Conservation (phyloP, 2,329 filamentous ascomycete species). For the Aureobasidium sp. region DNA sequence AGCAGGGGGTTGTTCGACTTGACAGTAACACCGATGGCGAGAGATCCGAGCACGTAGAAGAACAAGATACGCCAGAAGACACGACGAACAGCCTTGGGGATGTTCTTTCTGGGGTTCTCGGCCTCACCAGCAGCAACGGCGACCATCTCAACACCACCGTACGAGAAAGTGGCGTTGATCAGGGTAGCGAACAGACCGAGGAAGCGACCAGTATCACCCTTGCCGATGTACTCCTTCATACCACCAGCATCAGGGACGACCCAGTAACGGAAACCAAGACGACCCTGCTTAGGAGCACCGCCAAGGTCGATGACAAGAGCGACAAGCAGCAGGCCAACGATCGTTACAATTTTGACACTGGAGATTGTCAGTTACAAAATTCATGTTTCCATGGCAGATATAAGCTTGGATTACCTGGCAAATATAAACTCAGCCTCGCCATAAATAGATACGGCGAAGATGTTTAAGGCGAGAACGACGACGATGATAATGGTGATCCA, state of each 20-base stretch:
- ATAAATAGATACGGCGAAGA: conserved; percentile 45
- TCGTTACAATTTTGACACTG: conserved; percentile 41
- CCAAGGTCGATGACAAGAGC: conserved; percentile 54
- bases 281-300: conserved; percentile 49
- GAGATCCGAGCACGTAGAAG: conserved; percentile 50
- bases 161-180: conserved; percentile 42
- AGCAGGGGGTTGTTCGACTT: conserved; percentile 46
- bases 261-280: conserved; percentile 64
- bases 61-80: conserved; percentile 49
- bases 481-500: conserved; percentile 52
- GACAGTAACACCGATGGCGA: conserved; percentile 54
- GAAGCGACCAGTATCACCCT: conserved; percentile 52
- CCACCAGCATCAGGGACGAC: neutral
- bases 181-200: conserved; percentile 51
- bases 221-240: conserved; percentile 52
- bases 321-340: conserved; percentile 33
- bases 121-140: conserved; percentile 50
- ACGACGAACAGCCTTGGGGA: conserved; percentile 47
- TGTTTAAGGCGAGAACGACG: conserved; percentile 54
- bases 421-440: conserved; percentile 47
- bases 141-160: conserved; percentile 47
- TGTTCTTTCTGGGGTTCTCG: conserved; percentile 43
- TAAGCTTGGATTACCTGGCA: conserved; percentile 21
- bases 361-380: no score
- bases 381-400: no score